Base-by-base conservation (phyloP, 305 asterid genomes). In the Solanum chacoense region DNA sequence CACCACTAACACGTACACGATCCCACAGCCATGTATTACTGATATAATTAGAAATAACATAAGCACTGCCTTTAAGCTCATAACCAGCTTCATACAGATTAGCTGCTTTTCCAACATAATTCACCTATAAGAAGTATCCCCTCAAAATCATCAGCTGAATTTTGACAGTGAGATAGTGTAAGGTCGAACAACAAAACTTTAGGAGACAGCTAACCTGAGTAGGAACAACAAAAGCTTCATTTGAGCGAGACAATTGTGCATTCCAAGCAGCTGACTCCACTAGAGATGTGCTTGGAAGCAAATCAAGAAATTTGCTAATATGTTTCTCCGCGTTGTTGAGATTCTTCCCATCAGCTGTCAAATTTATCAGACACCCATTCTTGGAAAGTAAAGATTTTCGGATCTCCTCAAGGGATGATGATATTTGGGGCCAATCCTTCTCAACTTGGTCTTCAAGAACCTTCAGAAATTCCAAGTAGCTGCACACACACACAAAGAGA, bases 61-160 rank as follows among this genome's bases (percentile, higher is more conserved):
- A 94, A 85, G 99, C 96, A 88, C 98, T 98, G 72, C 99, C 99
- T 84, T 93, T 95, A 87, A 98, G 98, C 91, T 95, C 95, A 92
- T 98, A 98, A 71, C 99, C 99, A 86, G 93, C 92, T 87, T 95
- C 98, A 75, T 92, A 97, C 63, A 98, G 93, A 88, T 96, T 96
- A 42, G 99, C 99, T 79, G 99, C 98, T 94, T 98, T 98, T 84
- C 99, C 99, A 84, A 98, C 99, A 91, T 98, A 98, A 88, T 98
- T 98, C 63, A 98, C 99, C 99, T 98, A 93, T 78, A 89, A 4
- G 88, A 45, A 36, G 87, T 89, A 55, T 31, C 28, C 74, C 74
- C 31, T 31, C 73, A 84, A 84, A 6, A 34, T 84, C 42, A 20
- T 84, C 74, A 84, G 31, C 74, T 84, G 31, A 84, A 84, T 31